phyloP scores from a whole-genome alignment of 371 early-diverging fungal genomes.

The Rhizopus delemar region DNA sequence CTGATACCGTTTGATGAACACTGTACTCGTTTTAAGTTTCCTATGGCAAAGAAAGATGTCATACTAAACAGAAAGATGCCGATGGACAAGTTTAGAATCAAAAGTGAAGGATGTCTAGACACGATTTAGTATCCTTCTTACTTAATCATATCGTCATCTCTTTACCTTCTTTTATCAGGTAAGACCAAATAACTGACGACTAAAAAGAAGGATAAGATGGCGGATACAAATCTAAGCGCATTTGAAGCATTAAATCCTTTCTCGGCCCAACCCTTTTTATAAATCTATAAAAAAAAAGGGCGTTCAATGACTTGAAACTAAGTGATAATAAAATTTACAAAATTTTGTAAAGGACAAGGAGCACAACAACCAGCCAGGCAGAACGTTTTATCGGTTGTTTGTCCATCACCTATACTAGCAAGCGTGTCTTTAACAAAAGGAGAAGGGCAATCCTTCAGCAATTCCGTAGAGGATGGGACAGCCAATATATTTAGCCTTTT shows the following conservation, averaged over 20 bases:
- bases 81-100: slow-evolving; percentile 63
- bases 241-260: slow-evolving; percentile 55
- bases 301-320: background rate
- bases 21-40: slow-evolving; percentile 58
- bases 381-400: slow-evolving; percentile 6
- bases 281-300: slow-evolving; percentile 34
- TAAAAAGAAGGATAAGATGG: slow-evolving; percentile 50
- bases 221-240: slow-evolving; percentile 56
- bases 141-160: background rate
- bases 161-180: slow-evolving; percentile 59
- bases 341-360: slow-evolving; percentile 30
- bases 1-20: slow-evolving; percentile 50
- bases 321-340: slow-evolving; percentile 13
- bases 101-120: slow-evolving; percentile 59
- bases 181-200: slow-evolving; percentile 60
- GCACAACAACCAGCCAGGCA: slow-evolving; percentile 28
- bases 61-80: slow-evolving; percentile 59
- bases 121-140: background rate
- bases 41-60: slow-evolving; percentile 57
- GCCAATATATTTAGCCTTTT: slow-evolving; percentile 16
- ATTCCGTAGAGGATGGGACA: slow-evolving; percentile 12
- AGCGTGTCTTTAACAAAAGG: slow-evolving; percentile 25
- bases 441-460: slow-evolving; percentile 19
- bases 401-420: slow-evolving; percentile 3
- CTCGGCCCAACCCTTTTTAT: slow-evolving; percentile 46